Evolutionary conservation across 2,329 filamentous ascomycete species (phyloP).

Genomic region (Periconia sp.): DNA sequence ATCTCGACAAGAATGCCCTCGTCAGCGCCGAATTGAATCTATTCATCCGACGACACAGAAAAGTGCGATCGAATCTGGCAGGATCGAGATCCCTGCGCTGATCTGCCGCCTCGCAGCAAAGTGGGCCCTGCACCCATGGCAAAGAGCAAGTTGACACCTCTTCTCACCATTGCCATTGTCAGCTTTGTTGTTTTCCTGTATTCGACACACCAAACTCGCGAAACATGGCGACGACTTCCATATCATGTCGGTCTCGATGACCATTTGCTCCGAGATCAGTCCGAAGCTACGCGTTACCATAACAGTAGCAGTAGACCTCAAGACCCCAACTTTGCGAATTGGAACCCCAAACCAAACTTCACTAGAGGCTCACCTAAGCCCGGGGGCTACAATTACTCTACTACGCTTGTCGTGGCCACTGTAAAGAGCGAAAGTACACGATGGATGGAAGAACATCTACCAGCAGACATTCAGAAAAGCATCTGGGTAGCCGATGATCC

Average conservation of each 20-base stretch:
- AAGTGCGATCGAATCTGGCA: neutral
- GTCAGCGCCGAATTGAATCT: neutral
- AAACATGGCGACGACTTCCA: slow-evolving; percentile 43
- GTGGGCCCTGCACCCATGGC: slow-evolving; percentile 17
- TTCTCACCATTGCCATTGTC: slow-evolving; percentile 31
- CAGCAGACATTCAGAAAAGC: slow-evolving; percentile 46
- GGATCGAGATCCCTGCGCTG: neutral
- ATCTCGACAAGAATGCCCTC: neutral
- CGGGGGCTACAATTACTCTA: slow-evolving; percentile 54
- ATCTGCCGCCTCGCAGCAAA: neutral
- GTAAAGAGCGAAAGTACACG: slow-evolving; percentile 54
- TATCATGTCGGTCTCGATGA: slow-evolving; percentile 47
- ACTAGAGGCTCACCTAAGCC: slow-evolving; percentile 39
- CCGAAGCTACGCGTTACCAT: slow-evolving; percentile 1
- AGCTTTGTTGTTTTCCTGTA: slow-evolving; percentile 45
- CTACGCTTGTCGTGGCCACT: slow-evolving; percentile 57
- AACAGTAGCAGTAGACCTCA: slow-evolving; percentile 3
- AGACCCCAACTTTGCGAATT: slow-evolving; percentile 38
- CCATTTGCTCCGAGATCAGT: slow-evolving; percentile 19
- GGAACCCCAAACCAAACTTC: slow-evolving; percentile 41
- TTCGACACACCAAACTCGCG: slow-evolving; percentile 31
- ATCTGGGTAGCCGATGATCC: slow-evolving; percentile 58
- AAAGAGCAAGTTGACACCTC: slow-evolving; percentile 30
- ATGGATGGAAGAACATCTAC: slow-evolving; percentile 59
- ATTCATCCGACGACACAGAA: neutral